Conservation (phyloP, 768 basidiomycete genomes). For the Xerocomus brunneocitrinus region DNA sequence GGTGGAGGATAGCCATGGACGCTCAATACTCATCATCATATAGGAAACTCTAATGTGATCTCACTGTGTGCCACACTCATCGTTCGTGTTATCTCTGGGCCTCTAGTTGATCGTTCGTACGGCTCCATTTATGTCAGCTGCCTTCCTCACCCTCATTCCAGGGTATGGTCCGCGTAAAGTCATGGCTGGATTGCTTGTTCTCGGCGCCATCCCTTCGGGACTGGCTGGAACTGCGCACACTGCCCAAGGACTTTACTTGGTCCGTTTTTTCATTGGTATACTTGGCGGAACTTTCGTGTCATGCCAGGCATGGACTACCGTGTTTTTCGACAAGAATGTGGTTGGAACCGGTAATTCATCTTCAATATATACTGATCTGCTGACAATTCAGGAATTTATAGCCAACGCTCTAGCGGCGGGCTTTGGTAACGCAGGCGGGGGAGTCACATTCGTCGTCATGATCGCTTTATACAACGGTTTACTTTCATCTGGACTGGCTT, state of each 20-base stretch:
- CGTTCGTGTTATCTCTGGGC: slow-evolving; percentile 46
- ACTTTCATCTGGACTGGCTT: slow-evolving; percentile 31
- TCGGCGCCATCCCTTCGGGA: slow-evolving; percentile 57
- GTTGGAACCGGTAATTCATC: slow-evolving; percentile 33
- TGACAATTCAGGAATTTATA: slow-evolving; percentile 23
- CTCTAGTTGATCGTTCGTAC: slow-evolving; percentile 41
- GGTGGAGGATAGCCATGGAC: neutral
- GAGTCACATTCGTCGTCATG: slow-evolving; percentile 56
- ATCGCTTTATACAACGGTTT: slow-evolving; percentile 45
- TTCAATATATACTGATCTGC: neutral
- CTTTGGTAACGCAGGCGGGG: slow-evolving; percentile 47
- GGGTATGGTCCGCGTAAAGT: slow-evolving; percentile 49
- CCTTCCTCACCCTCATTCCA: neutral
- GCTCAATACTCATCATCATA: neutral
- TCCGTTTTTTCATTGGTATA: slow-evolving; percentile 59
- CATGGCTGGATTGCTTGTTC: slow-evolving; percentile 49
- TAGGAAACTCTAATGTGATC: slow-evolving; percentile 47
- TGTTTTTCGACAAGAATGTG: slow-evolving; percentile 51
- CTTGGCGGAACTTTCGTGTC: slow-evolving; percentile 59
- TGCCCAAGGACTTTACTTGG: slow-evolving; percentile 36
- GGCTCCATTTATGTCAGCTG: neutral
- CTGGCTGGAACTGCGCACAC: slow-evolving; percentile 47
- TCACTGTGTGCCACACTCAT: slow-evolving; percentile 46
- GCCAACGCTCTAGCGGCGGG: slow-evolving; percentile 55
- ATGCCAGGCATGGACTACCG: slow-evolving; percentile 58